phyloP scores from a whole-genome alignment of 768 basidiomycete genomes.

The Crucibulum laeve region DNA sequence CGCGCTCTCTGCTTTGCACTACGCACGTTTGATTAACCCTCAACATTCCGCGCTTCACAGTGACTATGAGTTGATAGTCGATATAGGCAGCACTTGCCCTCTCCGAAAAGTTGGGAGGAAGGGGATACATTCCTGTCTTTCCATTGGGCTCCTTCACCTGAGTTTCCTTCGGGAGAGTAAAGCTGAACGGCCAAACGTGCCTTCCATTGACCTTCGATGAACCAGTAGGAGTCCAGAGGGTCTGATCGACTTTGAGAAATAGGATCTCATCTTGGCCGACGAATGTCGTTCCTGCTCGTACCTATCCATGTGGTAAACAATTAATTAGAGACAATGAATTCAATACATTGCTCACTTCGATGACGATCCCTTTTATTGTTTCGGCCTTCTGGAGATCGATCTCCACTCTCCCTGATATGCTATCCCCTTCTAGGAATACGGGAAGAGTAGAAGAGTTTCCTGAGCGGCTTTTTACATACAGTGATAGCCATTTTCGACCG shows the following conservation, averaged over 20 bases:
- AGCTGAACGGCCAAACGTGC: conserved; percentile 43
- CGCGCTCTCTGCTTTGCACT: neutral
- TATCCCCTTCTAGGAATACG: conserved; percentile 42
- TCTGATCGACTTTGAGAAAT: conserved; percentile 39
- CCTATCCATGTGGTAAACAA: conserved; percentile 19
- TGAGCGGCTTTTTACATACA: conserved; percentile 45
- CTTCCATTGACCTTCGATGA: conserved; percentile 38
- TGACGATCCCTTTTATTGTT: conserved; percentile 40
- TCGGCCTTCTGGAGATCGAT: conserved; percentile 47
- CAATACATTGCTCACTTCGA: conserved; percentile 32
- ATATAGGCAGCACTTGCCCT: conserved; percentile 51
- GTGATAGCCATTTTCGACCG: conserved; percentile 43
- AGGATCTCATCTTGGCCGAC: conserved; percentile 51
- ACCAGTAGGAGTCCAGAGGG: conserved; percentile 33
- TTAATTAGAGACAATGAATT: neutral
- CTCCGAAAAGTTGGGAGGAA: conserved; percentile 54
- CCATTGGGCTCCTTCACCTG: conserved; percentile 25
- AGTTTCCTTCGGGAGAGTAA: conserved; percentile 40
- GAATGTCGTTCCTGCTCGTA: conserved; percentile 42
- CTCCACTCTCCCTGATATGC: conserved; percentile 45
- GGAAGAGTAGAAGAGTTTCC: conserved; percentile 32
- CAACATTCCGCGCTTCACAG: conserved; percentile 42
- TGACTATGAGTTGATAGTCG: conserved; percentile 51
- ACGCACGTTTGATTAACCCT: conserved; percentile 47
- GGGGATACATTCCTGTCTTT: conserved; percentile 28